A percentile compares a stretch with the other conserved stretches of the same genome.
phyloP scores from a whole-genome alignment of 768 basidiomycete species.

The Rhizopogon salebrosus region DNA sequence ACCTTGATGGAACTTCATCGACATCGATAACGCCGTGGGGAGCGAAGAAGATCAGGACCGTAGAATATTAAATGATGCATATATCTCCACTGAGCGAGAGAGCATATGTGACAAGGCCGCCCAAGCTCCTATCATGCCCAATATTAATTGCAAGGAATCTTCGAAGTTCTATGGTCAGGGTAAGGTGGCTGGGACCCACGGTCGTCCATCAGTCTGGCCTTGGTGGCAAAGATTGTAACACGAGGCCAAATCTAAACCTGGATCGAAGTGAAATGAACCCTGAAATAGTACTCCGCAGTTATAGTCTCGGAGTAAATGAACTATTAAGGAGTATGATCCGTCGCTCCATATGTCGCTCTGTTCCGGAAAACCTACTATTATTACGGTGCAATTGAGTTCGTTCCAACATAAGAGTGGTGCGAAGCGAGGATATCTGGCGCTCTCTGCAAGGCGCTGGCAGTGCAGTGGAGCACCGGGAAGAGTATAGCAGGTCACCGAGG shows the following conservation, averaged over 20 bases:
- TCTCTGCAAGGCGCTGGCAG: not conserved
- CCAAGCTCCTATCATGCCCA: not conserved
- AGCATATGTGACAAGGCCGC: too few relatives aligned
- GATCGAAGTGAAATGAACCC: not conserved
- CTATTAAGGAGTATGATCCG: not conserved
- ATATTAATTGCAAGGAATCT: not conserved
- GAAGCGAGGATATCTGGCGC: too few relatives aligned
- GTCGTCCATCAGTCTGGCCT: not conserved
- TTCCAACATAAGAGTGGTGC: not conserved
- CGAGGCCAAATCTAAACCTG: not conserved
- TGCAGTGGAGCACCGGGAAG: not conserved
- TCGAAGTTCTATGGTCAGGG: not conserved
- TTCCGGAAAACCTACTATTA: not conserved
- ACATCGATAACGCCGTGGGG: not conserved
- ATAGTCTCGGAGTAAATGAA: not conserved
- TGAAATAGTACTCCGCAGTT: not conserved
- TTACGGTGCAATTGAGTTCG: not conserved
- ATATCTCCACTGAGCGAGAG: not conserved
- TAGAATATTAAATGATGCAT: not conserved
- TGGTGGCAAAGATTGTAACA: not conserved
- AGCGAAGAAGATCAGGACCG: not conserved
- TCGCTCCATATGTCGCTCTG: not conserved
- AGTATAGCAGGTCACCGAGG: not conserved
- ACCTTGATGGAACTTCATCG: not conserved
- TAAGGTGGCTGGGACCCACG: not conserved